phyloP scores from a whole-genome alignment of 2,329 filamentous ascomycete species.

The Trichophyton simii region DNA sequence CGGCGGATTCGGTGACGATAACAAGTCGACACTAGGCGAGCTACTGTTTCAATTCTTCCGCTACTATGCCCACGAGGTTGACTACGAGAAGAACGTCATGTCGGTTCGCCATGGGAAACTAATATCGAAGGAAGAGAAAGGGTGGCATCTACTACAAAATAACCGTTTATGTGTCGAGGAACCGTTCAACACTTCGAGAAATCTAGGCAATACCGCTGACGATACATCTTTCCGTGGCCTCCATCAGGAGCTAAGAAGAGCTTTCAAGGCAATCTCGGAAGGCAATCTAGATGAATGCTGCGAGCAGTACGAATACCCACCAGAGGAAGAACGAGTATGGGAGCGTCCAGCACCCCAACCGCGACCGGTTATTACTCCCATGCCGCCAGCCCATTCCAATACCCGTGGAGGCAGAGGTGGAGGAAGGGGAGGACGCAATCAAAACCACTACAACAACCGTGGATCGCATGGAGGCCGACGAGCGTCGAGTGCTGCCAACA shows the following conservation, averaged over 20 bases:
- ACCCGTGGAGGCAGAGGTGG: constrained; percentile 38
- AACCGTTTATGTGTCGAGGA: constrained; percentile 91
- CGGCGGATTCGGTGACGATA: constrained; percentile 59
- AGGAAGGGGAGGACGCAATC: constrained; percentile 40
- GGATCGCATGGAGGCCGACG: constrained; percentile 37
- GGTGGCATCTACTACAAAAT: constrained; percentile 67
- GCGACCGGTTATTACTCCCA: constrained; percentile 39
- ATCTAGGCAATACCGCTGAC: constrained; percentile 91
- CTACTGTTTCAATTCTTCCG: constrained; percentile 94
- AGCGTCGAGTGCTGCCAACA: constrained; percentile 44
- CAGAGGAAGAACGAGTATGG: constrained; percentile 55
- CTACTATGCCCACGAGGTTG: constrained; percentile 84
- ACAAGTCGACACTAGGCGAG: constrained; percentile 69
- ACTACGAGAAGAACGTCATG: constrained; percentile 72
- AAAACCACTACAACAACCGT: constrained; percentile 37
- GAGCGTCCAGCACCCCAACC: constrained; percentile 46
- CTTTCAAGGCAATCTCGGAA: constrained; percentile 68
- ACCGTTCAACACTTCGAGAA: constrained; percentile 80
- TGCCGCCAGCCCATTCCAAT: constrained; percentile 24
- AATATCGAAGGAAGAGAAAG: constrained; percentile 71
- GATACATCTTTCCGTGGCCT: constrained; percentile 87
- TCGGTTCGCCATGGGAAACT: constrained; percentile 73
- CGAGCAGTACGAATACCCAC: constrained; percentile 76
- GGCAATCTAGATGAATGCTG: constrained; percentile 73
- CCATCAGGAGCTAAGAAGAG: constrained; percentile 76